Evolutionary conservation across 495 filamentous ascomycete species (phyloP), one percentile per base, ranked within the genome.

Genomic region (Lasiosphaeriaceae sp.): DNA sequence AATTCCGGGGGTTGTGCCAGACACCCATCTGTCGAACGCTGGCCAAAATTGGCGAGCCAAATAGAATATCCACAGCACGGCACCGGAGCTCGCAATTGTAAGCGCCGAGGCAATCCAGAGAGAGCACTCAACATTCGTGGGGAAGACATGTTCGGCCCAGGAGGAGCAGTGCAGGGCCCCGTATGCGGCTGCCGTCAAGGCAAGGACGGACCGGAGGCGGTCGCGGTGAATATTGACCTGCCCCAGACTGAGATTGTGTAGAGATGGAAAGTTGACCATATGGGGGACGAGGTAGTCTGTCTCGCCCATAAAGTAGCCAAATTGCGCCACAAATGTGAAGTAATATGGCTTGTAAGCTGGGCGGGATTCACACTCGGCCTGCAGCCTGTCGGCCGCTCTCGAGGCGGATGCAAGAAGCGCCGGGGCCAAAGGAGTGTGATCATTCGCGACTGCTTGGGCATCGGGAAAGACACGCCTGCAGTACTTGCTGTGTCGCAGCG

Each of bases 191-290:
- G 53, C 53, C 9, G 53, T 49, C 11, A 49, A 19, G n/a, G 53
- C 53, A 7, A 56, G 53, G 2, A 56, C 53, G 11, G 53, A 47
- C 14, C 53, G 43, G 3, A 56, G 46, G 12, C 26, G 20, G 46
- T 56, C 53, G 26, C 53, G 53, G 53, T 56, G 53, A 34, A 56
- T 56, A 34, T 48, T 49, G n/a, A 56, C 53, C 21, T 56, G 53
- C 19, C 53, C 53, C 11, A 56, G 53, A 0, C 29, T 20, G 26
- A 56, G 53, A 20, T 56, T 56, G 23, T 56, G 53, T 23, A 50
- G 24, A 0, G 53, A 56, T 9, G 53, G 53, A 20, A 56, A 49
- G 53, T 56, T 56, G 44, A 23, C 44, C n/a, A 49, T 41, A n/a
- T 34, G 24, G 9, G 44, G 26, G 24, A 47, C 46, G 44, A 56